Percentiles rank a stretch among this genome's conserved stretches.
Conservation (phyloP, 148 eudicot genomes). For the Euryodendron excelsum region DNA sequence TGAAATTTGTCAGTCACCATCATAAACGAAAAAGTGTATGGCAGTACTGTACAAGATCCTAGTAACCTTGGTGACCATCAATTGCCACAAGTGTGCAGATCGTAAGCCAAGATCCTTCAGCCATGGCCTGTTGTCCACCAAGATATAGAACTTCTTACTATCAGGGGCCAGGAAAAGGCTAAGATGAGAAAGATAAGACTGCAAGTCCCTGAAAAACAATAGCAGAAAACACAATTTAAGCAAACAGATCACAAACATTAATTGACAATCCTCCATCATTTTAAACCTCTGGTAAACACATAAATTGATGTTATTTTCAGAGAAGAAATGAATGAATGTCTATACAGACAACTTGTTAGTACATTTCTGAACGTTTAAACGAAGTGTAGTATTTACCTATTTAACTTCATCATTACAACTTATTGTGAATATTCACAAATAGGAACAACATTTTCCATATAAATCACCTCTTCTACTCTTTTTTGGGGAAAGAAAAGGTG, state of each 20-base stretch:
- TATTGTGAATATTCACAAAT: no score
- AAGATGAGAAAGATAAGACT: constrained; percentile 92
- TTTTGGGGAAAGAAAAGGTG: not conserved
- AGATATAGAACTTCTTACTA: constrained; percentile 72
- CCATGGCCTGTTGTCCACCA: constrained; percentile 99
- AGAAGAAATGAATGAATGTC: not conserved
- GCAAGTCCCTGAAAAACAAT: constrained; percentile 71
- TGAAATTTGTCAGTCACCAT: constrained; percentile 2
- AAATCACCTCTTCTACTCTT: not conserved
- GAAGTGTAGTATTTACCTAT: not conserved
- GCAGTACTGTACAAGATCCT: constrained; percentile 15
- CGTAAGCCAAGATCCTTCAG: constrained; percentile 70
- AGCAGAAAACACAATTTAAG: not conserved
- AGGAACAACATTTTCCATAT: not conserved
- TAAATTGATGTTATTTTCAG: constrained; percentile 12
- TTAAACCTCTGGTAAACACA: not conserved
- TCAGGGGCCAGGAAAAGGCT: constrained; percentile 74
- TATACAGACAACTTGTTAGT: not conserved
- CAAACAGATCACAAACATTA: constrained; percentile 1
- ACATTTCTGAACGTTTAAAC: not conserved
- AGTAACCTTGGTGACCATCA: constrained; percentile 95
- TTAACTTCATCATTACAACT: not conserved
- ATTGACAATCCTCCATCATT: not conserved
- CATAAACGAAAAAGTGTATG: not conserved
- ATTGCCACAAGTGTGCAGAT: constrained; percentile 93